Percentiles rank a stretch among this genome's conserved stretches.
phyloP scores from a whole-genome alignment of 1,284 basidiomycete species.

The Sanghuangporus sanghuang region DNA sequence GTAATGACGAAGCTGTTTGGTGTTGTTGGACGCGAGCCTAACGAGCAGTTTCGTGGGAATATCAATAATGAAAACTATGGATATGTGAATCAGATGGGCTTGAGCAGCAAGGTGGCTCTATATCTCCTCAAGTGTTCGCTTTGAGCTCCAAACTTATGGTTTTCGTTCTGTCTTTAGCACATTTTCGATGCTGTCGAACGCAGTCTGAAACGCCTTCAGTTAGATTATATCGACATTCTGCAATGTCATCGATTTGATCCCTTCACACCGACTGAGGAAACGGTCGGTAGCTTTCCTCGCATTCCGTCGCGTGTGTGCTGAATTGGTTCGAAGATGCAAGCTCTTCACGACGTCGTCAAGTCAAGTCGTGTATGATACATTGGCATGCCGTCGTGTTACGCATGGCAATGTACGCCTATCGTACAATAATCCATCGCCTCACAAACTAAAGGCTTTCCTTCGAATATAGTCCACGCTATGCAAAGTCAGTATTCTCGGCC shows the following conservation, averaged over 20 bases:
- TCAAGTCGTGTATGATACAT: slow-evolving; percentile 42
- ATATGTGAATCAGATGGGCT: slow-evolving; percentile 34
- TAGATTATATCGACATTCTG: slow-evolving; percentile 35
- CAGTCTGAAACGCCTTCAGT: slow-evolving; percentile 29
- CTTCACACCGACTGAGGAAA: slow-evolving; percentile 40
- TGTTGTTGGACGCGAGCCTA: not conserved
- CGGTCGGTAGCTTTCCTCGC: slow-evolving; percentile 16
- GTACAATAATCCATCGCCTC: not conserved
- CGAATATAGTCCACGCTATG: slow-evolving; percentile 30
- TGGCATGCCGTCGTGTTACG: slow-evolving; percentile 40
- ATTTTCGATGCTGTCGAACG: slow-evolving; percentile 37
- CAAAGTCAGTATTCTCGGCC: slow-evolving; percentile 26
- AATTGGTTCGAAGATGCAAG: slow-evolving; percentile 51
- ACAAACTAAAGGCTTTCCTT: not conserved
- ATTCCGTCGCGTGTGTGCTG: slow-evolving; percentile 17
- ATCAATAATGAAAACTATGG: slow-evolving; percentile 23
- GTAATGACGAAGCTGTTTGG: slow-evolving; percentile 59
- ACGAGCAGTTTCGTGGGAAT: not conserved
- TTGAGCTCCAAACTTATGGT: not conserved
- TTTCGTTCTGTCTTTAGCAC: slow-evolving; percentile 14
- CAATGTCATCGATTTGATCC: slow-evolving; percentile 39
- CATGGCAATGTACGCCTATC: slow-evolving; percentile 31
- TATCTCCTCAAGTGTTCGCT: not conserved
- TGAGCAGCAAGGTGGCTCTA: slow-evolving; percentile 31
- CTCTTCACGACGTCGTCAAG: slow-evolving; percentile 43